Base-by-base conservation (phyloP, 306 rosid genomes). In the Casuarina cunninghamiana region DNA sequence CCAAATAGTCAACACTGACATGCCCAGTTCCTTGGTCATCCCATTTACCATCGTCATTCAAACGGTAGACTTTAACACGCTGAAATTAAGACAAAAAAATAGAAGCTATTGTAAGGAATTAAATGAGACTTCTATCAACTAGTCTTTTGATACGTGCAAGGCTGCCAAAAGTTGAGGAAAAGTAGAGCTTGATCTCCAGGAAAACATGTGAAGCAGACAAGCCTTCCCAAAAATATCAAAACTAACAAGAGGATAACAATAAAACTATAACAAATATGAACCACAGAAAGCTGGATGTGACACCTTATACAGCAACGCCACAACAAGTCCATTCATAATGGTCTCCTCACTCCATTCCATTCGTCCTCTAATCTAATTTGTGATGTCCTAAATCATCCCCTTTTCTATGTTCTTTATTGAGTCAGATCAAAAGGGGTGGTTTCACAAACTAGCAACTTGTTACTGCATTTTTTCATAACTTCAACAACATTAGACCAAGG, bases 21-120 rank as follows among this genome's bases (percentile, higher is more conserved):
- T 94, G 96, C 46, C 98, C 97, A 77, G 98, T 94, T 75, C 98
- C 98, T 86, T 92, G 97, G 82, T 94, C 98, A 78, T 94, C 98
- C 98, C 98, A 94, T 83, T 94, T 94, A 49, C 94, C 98, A 76
- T 89, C 97, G n/a, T 87, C 97, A 84, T 82, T 92, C 81, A 94
- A 81, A 45, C 98, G 98, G 80, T 94, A 94, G 44, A 94, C 97
- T 88, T 94, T 94, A 73, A 94, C 98, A 51, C 98, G 97, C 98
- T 94, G 98, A 81, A 84, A 82, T 65, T 48, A 68, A 77, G 46
- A 77, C 66, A 57, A 68, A 61, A 84, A 53, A 68, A 66, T 74
- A 21, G 76, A 69, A 77, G 45, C 53, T 58, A 69, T 74, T 32
- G 61, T 19, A 69, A 26, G 5, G 9, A 26, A 26, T 26, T 26